Base-by-base conservation (phyloP, 1,284 basidiomycete genomes). In the Cerioporus squamosus region DNA sequence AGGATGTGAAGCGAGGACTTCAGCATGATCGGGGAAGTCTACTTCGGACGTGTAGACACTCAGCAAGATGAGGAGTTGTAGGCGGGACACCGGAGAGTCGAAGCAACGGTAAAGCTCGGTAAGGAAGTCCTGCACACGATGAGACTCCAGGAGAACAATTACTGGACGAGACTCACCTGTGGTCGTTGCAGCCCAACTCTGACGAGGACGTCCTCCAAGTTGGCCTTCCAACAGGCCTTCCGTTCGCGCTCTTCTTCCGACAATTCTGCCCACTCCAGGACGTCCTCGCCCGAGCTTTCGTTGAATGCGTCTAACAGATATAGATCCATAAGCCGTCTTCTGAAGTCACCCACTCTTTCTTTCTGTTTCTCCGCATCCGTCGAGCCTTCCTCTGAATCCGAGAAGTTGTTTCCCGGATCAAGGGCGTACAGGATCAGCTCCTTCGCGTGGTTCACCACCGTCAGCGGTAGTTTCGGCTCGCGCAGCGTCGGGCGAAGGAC, bases 291-390 rank as follows among this genome's bases (percentile, higher is more conserved):
- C 1, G 88, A 90, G 33, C 80, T 83, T 68, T 91, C 90, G 66
- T 89, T 88, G 68, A 82, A 84, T 33, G 85, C 87, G 68, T 91
- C 90, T 55, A 90, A 74, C 15, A 93, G 79, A 69, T 91, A 92
- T 18, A 90, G 76, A 61, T 91, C 88, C 66, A 93, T 74, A 42
- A 93, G 71, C 18, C 84, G 80, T 57, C 85, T 76, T 57, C 88
- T 79, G 67, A 93, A 91, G 55, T 85, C 82, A 33, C 76, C 74
- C 20, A 87, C 79, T 54, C 81, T 77, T 38, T 78, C 78, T 55
- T 79, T 80, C 64, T 80, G 55, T 48, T 62, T 64, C 33, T 68
- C 68, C 12, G 53, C 54, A 14, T 68, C 67, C 10, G 39, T 44
- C 46, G 57, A 50, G 12, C 60, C 58, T 23, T 58, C 59, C 22